Evolutionary conservation across 2,329 filamentous ascomycete genomes (phyloP), one percentile per base, ranked within the genome.

Genomic region (Neonectria sp.): DNA sequence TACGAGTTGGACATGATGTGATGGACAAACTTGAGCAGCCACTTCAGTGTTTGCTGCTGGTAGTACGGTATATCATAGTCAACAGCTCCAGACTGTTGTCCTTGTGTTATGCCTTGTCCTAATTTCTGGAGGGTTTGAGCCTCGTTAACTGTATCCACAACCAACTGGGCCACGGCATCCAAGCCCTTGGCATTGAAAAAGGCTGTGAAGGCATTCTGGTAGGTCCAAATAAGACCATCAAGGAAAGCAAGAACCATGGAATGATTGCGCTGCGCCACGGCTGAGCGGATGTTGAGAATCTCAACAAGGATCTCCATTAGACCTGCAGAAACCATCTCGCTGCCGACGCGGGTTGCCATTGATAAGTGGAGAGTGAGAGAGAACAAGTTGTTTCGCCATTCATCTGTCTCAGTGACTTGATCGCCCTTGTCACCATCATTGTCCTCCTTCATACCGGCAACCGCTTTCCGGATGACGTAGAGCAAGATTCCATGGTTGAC

Each of bases 401-500:
- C 91, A 77, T 97, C 94, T 67, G 90, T 86, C 65, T 90, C 89
- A n/a, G 89, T 89, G 63, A 89, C 86, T 70, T 90, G 87, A 25
- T 88, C 86, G 45, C 90, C 85, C 65, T 85, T 82, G 62, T 92
- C 89, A 56, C 84, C 78, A 6, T 71, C 64, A 55, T 85, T 83
- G 66, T 90, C 86, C 21, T 84, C 84, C 64, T 87, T 90, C 83
- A 99, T 92, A 70, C 95, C 93, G 21, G 92, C 91, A 64, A 98
- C 93, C 11, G 95, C 93, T 80, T 97, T 98, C 63, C 95, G 90
- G 56, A 97, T 92, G 72, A 98, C 89, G 76, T 98, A 98, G 72
- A 98, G 92, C 51, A 99, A 86, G 33, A 98, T 92, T 15, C 96
- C 97, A 75, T 99, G 97, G 75, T 97, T 98, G 43, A 98, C 95